Conservation (phyloP, 129 eudicot genomes). For the Chrysanthemum lavandulifolium region DNA sequence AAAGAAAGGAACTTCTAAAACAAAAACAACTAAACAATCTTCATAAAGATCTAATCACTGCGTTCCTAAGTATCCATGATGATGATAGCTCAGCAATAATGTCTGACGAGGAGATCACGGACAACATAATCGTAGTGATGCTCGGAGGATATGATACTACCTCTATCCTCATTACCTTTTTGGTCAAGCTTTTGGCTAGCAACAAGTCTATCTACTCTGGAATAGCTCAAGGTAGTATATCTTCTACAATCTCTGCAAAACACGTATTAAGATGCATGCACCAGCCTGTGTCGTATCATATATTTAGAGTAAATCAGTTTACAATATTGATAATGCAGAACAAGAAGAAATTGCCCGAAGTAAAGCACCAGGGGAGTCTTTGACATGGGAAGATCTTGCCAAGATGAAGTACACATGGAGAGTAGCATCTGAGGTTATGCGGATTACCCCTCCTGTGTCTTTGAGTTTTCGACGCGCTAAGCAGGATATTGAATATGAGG, state of each 20-base stretch:
- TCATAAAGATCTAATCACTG: conserved; percentile 39
- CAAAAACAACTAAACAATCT: conserved; percentile 1
- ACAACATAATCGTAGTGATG: conserved; percentile 34
- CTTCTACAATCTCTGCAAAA: neutral
- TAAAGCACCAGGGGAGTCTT: conserved; percentile 24
- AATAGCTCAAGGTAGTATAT: conserved; percentile 22
- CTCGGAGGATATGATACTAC: conserved; percentile 47
- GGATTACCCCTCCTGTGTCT: conserved; percentile 36
- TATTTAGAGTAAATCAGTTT: no score
- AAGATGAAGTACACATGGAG: conserved; percentile 53
- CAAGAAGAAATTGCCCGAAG: conserved; percentile 34
- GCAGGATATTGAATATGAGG: conserved; percentile 39
- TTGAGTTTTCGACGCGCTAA: conserved; percentile 33
- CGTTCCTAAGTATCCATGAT: conserved; percentile 28
- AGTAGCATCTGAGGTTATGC: conserved; percentile 15
- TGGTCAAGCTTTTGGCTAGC: conserved; percentile 37
- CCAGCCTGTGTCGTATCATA: neutral
- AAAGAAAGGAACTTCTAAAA: conserved; percentile 25
- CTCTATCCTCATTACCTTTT: conserved; percentile 38
- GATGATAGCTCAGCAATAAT: conserved; percentile 13
- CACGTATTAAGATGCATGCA: neutral
- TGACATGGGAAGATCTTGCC: conserved; percentile 43
- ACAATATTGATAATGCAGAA: conserved; percentile 18
- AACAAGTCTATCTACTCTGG: conserved; percentile 25
- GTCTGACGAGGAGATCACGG: conserved; percentile 43